These are phyloP conservation scores for Incumbomyces delicatus DNA, from an alignment of 2,329 filamentous ascomycete genomes.

Conservation along the genomic window DNA sequence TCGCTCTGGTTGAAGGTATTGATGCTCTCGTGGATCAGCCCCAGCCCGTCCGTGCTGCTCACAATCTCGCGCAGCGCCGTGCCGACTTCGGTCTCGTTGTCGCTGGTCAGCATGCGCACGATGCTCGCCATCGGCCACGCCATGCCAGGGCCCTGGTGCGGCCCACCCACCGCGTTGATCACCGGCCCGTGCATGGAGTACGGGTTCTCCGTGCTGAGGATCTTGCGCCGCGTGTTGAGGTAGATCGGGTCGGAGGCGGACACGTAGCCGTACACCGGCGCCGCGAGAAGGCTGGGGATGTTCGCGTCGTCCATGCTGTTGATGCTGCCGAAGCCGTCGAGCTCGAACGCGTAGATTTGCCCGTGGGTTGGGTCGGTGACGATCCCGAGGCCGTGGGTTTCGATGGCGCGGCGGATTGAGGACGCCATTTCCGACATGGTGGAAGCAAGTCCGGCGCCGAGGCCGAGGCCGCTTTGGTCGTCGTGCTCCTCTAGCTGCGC, in stretches of 20 bases:
- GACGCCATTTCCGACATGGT: slow-evolving; percentile 41
- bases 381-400: slow-evolving; percentile 52
- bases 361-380: slow-evolving; percentile 42
- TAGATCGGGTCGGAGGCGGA: slow-evolving; percentile 33
- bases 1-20: slow-evolving; percentile 37
- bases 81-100: slow-evolving; percentile 33
- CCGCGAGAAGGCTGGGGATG: slow-evolving; percentile 49
- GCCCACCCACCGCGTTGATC: slow-evolving; percentile 40
- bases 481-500: slow-evolving; percentile 50
- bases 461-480: too few species aligned
- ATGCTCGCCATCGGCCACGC: slow-evolving; percentile 46
- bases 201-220: slow-evolving; percentile 38
- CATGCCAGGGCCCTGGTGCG: slow-evolving; percentile 37
- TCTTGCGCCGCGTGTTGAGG: slow-evolving; percentile 32
- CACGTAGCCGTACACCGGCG: slow-evolving; percentile 52
- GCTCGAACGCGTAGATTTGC: slow-evolving; percentile 52
- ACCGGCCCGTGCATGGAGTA: slow-evolving; percentile 43
- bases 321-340: slow-evolving; percentile 52
- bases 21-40: slow-evolving; percentile 44
- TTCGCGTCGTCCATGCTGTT: slow-evolving; percentile 58
- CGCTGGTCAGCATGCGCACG: slow-evolving; percentile 42
- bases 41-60: slow-evolving; percentile 38
- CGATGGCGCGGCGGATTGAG: slow-evolving; percentile 47
- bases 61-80: slow-evolving; percentile 36
- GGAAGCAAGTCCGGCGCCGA: slow-evolving; percentile 59